These are phyloP conservation scores for Pseudogymnoascus sp. DNA, from an alignment of 2,329 filamentous ascomycete genomes.

Conservation along the genomic window DNA sequence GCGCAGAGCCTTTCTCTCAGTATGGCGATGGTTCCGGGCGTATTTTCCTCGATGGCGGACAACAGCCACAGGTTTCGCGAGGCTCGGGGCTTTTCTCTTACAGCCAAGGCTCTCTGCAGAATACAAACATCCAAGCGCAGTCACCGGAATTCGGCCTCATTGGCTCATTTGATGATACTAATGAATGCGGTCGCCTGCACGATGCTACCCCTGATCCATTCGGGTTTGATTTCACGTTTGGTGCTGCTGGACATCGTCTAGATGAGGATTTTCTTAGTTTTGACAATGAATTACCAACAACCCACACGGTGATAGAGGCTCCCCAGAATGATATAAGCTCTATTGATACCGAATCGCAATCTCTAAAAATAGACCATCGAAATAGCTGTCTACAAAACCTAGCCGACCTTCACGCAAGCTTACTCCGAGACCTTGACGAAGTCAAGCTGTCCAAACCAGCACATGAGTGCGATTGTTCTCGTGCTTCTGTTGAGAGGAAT, in stretches of 20 bases:
- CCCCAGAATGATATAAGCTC: not conserved
- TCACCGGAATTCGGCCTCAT: not conserved
- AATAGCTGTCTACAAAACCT: not conserved
- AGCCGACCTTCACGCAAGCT: not conserved
- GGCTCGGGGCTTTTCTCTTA: not conserved
- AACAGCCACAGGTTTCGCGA: not conserved
- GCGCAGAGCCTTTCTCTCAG: not conserved
- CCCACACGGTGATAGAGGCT: not conserved
- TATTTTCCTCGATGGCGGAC: no score
- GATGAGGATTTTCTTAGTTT: not conserved
- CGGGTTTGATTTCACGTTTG: not conserved
- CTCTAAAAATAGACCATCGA: not conserved
- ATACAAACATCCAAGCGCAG: not conserved
- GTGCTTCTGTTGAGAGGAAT: not conserved
- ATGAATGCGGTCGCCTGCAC: not conserved
- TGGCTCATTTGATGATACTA: not conserved
- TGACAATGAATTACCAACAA: not conserved
- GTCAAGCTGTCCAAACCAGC: conserved; percentile 2
- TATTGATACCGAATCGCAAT: not conserved
- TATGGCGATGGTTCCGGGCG: no score
- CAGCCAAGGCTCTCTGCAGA: not conserved
- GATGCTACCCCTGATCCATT: not conserved
- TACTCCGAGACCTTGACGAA: not conserved
- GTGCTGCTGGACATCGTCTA: not conserved
- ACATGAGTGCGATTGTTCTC: not conserved